phyloP scores from a whole-genome alignment of 441 rosid genomes.

The Macaranga tanarius region DNA sequence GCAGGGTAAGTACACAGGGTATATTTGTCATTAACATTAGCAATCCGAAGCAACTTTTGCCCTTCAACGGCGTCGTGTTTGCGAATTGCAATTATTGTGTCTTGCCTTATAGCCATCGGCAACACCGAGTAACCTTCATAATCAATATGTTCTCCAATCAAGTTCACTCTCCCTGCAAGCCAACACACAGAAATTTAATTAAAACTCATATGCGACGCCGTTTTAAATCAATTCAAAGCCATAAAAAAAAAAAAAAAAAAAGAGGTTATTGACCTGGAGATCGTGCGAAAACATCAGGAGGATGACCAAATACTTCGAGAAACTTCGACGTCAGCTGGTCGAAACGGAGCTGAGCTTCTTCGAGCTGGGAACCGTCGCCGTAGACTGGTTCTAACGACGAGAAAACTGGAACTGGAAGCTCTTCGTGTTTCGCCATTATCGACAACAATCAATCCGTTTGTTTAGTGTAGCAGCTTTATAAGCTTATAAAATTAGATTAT shows the following conservation, averaged over 20 bases:
- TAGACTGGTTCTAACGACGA: slow-evolving; percentile 63
- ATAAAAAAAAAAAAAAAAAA: neutral
- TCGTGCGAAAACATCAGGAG: slow-evolving; percentile 72
- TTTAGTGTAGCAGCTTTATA: too few relatives aligned
- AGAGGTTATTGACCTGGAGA: slow-evolving; percentile 57
- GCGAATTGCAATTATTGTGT: slow-evolving; percentile 76
- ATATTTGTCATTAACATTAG: slow-evolving; percentile 77
- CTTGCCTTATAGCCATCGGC: slow-evolving; percentile 97
- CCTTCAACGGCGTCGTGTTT: slow-evolving; percentile 46
- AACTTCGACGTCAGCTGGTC: slow-evolving; percentile 60
- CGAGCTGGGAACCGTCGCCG: slow-evolving; percentile 67
- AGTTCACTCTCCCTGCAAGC: slow-evolving; percentile 43
- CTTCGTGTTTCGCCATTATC: slow-evolving; percentile 71
- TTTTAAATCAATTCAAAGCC: neutral
- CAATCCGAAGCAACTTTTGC: slow-evolving; percentile 57
- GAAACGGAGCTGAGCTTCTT: slow-evolving; percentile 77
- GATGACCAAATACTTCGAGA: slow-evolving; percentile 49
- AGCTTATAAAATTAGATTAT: too few relatives aligned
- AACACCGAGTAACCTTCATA: slow-evolving; percentile 97
- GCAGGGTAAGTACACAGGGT: slow-evolving; percentile 68
- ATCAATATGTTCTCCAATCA: slow-evolving; percentile 97
- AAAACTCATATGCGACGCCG: too few relatives aligned
- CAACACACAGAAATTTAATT: too few relatives aligned
- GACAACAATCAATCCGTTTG: neutral
- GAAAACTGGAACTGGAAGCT: slow-evolving; percentile 56